These are phyloP conservation scores for Apium graveolens DNA, from an alignment of 129 eudicot genomes.

Conservation along the genomic window DNA sequence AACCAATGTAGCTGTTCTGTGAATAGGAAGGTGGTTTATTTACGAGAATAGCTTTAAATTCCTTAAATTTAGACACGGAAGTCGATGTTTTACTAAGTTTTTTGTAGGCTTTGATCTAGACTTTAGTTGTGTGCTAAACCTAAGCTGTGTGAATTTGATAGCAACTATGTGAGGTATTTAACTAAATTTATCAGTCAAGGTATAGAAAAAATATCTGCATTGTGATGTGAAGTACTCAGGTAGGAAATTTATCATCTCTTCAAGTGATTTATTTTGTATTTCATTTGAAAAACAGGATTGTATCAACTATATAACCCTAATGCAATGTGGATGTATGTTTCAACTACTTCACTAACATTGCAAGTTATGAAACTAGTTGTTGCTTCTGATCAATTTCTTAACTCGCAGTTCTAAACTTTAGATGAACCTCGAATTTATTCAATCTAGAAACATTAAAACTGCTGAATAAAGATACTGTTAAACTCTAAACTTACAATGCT, in stretches of 20 bases:
- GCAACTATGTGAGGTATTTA: neutral
- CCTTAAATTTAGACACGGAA: neutral
- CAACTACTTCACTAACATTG: no score
- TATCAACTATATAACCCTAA: no score
- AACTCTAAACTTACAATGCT: neutral
- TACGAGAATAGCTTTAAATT: neutral
- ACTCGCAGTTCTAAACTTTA: no score
- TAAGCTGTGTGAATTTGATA: neutral
- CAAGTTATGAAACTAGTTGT: no score
- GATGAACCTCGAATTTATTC: no score
- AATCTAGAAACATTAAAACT: neutral
- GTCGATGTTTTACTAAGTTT: no score
- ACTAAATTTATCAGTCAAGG: neutral
- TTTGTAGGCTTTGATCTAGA: neutral
- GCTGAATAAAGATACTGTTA: neutral
- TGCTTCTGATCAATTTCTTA: no score
- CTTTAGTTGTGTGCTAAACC: neutral
- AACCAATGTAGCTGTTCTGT: no score
- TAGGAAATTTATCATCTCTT: neutral
- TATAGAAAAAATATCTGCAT: neutral
- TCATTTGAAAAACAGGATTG: no score
- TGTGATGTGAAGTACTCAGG: neutral
- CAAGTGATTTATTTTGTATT: neutral
- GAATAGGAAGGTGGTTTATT: neutral
- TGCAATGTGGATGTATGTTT: no score